Base-by-base conservation (phyloP, 768 basidiomycete species). In the Tephrocybe rancida region DNA sequence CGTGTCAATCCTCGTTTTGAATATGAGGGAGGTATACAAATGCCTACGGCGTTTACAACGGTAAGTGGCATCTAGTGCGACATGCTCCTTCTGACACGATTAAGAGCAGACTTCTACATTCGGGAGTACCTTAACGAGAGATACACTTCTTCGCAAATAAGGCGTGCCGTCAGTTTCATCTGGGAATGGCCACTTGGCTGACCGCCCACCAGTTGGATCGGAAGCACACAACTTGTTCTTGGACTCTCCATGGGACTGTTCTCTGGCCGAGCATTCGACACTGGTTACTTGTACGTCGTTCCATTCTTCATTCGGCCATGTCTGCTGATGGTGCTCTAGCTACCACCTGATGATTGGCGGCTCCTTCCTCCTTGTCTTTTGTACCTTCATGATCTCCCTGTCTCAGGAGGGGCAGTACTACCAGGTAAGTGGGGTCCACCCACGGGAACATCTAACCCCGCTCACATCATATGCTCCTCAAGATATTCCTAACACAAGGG, bases 401-500 rank as follows among this genome's bases (percentile, higher is more conserved):
- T 49, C 65, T n/a, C 53, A 66, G 16, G 59, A 57, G 10, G 62
- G 66, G 10, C 63, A 67, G 18, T 61, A 65, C 35, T 72, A 72
- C 55, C 70, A 68, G 55, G 70, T 70, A 22, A 37, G 53, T 35
- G 16, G n/a, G n/a, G n/a, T n/a, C n/a, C n/a, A n/a, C 44, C n/a
- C n/a, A 5, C 22, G 0, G n/a, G 13, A 9, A 14, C 11, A 30
- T 25, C 22, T 21, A n/a, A 21, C 30, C 10, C n/a, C 22, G 21
- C 37, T 52, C 16, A 50, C 30, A 35, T 30, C 41, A 37, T 34
- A 14, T 47, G 19, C 27, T 37, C n/a, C n/a, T 29, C n/a, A 54
- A 78, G 73, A 58, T 81, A 43, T 79, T 82, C 51, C 69, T 82
- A 8, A 65, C 73, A 1, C 79, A 82, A 59, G 79, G 78, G 6